A percentile compares a stretch with the other conserved stretches of the same genome.
Conservation (phyloP, 2,329 filamentous ascomycete genomes). For the Cladosporium colombiae region DNA sequence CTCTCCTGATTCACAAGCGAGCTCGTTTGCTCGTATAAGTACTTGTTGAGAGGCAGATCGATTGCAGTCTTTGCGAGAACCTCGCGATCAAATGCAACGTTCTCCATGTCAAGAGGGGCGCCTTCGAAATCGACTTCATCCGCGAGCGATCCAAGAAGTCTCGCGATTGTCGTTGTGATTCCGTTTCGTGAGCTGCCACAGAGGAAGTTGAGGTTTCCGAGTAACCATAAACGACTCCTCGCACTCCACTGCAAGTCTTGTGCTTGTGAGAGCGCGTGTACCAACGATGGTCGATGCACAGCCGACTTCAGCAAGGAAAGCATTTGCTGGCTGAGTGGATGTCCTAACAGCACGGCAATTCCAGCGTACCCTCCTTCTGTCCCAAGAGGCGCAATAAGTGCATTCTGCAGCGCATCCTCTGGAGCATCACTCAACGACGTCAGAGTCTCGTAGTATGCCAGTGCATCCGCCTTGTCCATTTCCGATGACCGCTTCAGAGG, state of each 20-base stretch:
- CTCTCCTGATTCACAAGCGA: conserved; percentile 75
- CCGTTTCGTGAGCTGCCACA: conserved; percentile 35
- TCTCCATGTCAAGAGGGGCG: conserved; percentile 33
- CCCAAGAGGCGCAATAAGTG: conserved; percentile 36
- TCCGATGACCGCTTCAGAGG: conserved; percentile 39
- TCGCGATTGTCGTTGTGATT: conserved; percentile 58
- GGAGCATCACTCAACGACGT: conserved; percentile 27
- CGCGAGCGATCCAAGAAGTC: conserved; percentile 58
- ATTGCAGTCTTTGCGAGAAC: conserved; percentile 44
- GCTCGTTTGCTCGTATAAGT: conserved; percentile 66
- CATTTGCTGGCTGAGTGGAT: conserved; percentile 31
- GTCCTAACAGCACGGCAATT: conserved; percentile 31
- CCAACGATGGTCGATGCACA: conserved; percentile 25
- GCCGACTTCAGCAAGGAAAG: conserved; percentile 29
- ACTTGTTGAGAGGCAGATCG: conserved; percentile 39
- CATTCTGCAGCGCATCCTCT: conserved; percentile 31
- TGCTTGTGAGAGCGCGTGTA: conserved; percentile 10
- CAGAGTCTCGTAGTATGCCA: conserved; percentile 36
- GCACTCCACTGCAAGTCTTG: conserved; percentile 6
- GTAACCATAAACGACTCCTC: conserved; percentile 55
- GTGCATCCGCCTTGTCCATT: conserved; percentile 27
- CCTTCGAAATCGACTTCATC: conserved; percentile 56
- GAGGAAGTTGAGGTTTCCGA: conserved; percentile 58
- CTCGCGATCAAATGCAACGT: conserved; percentile 42
- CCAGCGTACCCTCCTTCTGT: conserved; percentile 30